phyloP scores from a whole-genome alignment of 345 rosid genomes.

The Lumnitzera racemosa region DNA sequence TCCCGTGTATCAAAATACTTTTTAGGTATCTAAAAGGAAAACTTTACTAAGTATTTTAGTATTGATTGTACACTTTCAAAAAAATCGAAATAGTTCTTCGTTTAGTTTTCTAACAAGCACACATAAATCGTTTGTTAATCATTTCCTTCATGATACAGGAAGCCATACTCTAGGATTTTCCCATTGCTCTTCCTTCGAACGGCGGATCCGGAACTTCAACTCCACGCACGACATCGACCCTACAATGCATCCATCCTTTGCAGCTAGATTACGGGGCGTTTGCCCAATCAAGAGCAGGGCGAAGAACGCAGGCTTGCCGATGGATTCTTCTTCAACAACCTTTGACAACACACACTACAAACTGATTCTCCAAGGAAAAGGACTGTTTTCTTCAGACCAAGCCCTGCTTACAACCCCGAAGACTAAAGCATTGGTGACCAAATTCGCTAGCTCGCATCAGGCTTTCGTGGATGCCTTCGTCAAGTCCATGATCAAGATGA shows the following conservation, averaged over 20 bases:
- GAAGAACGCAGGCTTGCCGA: conserved; percentile 51
- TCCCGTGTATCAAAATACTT: too few relatives aligned
- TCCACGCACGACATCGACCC: conserved; percentile 56
- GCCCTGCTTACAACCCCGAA: conserved; percentile 42
- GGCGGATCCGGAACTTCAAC: conserved; percentile 75
- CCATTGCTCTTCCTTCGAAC: conserved; percentile 80
- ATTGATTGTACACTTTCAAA: too few relatives aligned
- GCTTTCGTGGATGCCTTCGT: conserved; percentile 55
- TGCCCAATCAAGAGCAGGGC: conserved; percentile 57
- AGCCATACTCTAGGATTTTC: conserved; percentile 90
- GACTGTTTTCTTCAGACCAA: conserved; percentile 76
- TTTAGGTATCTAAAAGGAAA: too few relatives aligned
- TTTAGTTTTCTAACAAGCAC: too few relatives aligned
- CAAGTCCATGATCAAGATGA: conserved; percentile 78
- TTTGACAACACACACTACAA: conserved; percentile 70
- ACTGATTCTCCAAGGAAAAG: conserved; percentile 55
- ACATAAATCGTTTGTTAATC: too few relatives aligned
- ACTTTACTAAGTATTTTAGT: too few relatives aligned
- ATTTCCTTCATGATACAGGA: conserved; percentile 18
- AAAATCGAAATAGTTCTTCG: too few relatives aligned
- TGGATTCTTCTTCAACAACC: conserved; percentile 31
- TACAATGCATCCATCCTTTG: conserved; percentile 54
- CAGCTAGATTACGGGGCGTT: conserved; percentile 34
- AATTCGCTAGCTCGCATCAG: conserved; percentile 37
- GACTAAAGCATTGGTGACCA: conserved; percentile 45